phyloP scores from a whole-genome alignment of 306 rosid genomes.

The Lithocarpus polystachyus region DNA sequence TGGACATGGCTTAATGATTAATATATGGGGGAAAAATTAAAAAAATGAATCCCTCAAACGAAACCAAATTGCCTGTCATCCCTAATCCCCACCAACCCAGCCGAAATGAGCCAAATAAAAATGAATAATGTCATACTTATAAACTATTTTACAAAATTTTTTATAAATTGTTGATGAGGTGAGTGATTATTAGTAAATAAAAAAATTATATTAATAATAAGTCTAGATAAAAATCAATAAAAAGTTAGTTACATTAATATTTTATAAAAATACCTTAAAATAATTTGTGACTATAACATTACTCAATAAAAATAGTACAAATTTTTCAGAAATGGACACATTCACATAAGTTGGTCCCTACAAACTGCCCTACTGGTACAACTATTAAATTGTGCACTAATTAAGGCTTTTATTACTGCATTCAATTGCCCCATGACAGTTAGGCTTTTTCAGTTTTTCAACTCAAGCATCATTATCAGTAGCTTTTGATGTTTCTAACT shows the following conservation, averaged over 20 bases:
- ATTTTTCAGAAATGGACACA: neutral
- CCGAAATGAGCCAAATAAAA: neutral
- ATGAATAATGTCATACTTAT: too few species aligned
- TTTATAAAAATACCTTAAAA: too few species aligned
- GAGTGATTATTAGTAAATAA: too few species aligned
- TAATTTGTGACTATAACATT: accelerated
- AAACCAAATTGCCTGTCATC: neutral
- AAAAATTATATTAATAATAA: too few species aligned
- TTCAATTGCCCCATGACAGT: neutral
- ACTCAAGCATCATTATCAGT: neutral
- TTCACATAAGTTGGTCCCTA: neutral
- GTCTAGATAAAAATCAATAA: accelerated
- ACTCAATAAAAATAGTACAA: neutral
- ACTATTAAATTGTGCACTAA: neutral
- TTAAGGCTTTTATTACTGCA: neutral
- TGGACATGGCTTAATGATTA: too few species aligned
- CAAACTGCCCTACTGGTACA: neutral
- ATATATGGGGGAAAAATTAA: too few species aligned
- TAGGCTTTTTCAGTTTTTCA: neutral
- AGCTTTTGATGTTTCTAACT: neutral
- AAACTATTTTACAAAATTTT: too few species aligned
- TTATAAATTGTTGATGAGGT: accelerated
- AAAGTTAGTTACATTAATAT: accelerated
- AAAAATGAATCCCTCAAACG: too few species aligned
- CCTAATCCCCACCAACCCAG: neutral